phyloP scores from a whole-genome alignment of 176 grass and related monocot species.

The Ananas comosus region DNA sequence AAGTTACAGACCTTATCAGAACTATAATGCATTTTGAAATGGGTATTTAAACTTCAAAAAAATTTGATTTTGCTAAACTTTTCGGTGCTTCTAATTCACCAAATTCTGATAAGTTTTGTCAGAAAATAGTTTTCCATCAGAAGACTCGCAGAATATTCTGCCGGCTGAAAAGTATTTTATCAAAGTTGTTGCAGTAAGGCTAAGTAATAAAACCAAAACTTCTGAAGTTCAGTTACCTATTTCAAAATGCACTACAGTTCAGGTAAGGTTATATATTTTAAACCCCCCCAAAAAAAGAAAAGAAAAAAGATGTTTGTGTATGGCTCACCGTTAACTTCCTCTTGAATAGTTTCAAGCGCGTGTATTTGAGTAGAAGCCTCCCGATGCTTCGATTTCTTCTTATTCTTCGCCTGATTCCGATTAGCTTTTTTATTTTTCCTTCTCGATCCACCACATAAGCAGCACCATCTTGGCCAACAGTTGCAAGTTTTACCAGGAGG shows the following conservation, averaged over 20 bases:
- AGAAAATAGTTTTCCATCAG: too few relatives aligned
- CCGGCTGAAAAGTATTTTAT: too few relatives aligned
- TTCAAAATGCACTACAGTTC: too few relatives aligned
- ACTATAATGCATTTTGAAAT: background rate
- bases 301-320: background rate
- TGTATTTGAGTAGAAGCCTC: conserved; percentile 41
- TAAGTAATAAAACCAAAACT: too few relatives aligned
- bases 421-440: conserved; percentile 22
- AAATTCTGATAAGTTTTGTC: too few relatives aligned
- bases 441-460: conserved; percentile 29
- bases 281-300: too few relatives aligned
- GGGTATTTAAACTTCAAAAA: too few relatives aligned
- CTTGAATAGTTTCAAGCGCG: conserved; percentile 35
- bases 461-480: conserved; percentile 50
- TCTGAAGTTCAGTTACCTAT: too few relatives aligned
- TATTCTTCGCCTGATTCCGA: conserved; percentile 22
- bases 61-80: too few relatives aligned
- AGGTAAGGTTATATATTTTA: too few relatives aligned
- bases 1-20: background rate
- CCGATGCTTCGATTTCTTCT: conserved; percentile 31
- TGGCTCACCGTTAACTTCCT: conserved; percentile 29
- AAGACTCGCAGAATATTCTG: too few relatives aligned
- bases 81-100: background rate
- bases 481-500: conserved; percentile 41
- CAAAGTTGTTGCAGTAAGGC: too few relatives aligned